Base-by-base conservation (phyloP, 225 moss, liverwort and hornwort genomes). In the Bryum argenteum region DNA sequence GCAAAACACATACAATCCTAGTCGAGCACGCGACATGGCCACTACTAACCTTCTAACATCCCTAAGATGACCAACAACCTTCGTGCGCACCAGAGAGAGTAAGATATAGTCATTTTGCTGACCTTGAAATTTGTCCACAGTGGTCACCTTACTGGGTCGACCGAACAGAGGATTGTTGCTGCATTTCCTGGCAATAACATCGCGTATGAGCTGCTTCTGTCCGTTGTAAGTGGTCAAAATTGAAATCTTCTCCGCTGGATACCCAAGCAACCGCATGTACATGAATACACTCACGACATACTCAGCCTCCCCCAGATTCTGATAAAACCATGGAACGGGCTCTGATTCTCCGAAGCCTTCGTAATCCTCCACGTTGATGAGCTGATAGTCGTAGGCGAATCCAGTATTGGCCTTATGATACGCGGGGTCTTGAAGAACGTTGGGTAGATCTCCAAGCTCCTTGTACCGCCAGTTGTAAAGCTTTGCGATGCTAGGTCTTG, bases 91-190 rank as follows among this genome's bases (percentile, higher is more conserved):
- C 45, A 98, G 83, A 37, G 97, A 98, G 54, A 98, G 81, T 54
- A 98, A 80, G 75, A 98, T 98, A 60, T 91, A 98, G 67, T 98
- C 94, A 71, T 98, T 98, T 66, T 98, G 97, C 81, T 98, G 97
- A 66, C 97, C 97, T 69, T 98, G 97, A 65, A 94, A 98, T 81
- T 94, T 91, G 80, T 98, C 97, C 11, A 98, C 97, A 9, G 94
- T 98, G 38, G 94, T 94, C 58, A 98, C 80, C 91, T 98, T 98
- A 89, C 92, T 98, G 38, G 97, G 97, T 66, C 89, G 88, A 58
- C 97, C 97, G 50, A 98, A 94, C 40, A 92, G 87, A 45, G 94
- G 92, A 83, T 98, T 89, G 65, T 75, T 84, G 64, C 94, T 94
- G 78, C 97, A 98, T 12, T 92, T 83, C 56, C 88, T 85, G 44